Percentiles rank a stretch among this genome's conserved stretches.
Evolutionary conservation across 495 filamentous ascomycete species (phyloP).

Genomic region (Aspergillus heteromorphus): DNA sequence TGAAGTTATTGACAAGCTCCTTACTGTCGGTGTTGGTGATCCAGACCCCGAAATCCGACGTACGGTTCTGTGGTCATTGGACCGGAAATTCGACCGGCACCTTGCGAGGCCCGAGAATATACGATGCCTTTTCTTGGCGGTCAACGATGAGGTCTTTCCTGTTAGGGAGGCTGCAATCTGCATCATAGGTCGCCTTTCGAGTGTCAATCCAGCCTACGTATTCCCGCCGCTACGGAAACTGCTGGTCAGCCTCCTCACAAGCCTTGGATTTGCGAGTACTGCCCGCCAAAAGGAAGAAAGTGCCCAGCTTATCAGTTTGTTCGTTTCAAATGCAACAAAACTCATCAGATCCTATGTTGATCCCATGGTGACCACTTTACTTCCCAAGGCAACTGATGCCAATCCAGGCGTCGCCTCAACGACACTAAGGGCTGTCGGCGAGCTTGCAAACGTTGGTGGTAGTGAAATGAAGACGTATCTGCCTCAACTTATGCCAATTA

Average conservation of each 20-base stretch:
- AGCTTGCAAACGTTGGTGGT: slow-evolving; percentile 88
- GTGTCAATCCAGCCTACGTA: slow-evolving; percentile 92
- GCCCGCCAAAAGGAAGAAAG: slow-evolving; percentile 92
- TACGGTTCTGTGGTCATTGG: slow-evolving; percentile 81
- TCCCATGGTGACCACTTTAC: slow-evolving; percentile 82
- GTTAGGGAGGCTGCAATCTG: slow-evolving; percentile 92
- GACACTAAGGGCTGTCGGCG: slow-evolving; percentile 87
- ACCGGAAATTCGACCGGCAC: slow-evolving; percentile 90
- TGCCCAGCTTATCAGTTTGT: slow-evolving; percentile 83
- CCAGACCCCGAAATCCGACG: slow-evolving; percentile 80
- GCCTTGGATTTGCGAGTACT: slow-evolving; percentile 92
- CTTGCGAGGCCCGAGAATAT: slow-evolving; percentile 95
- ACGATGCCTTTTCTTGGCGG: slow-evolving; percentile 85
- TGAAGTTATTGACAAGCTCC: slow-evolving; percentile 92
- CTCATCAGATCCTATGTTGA: slow-evolving; percentile 94
- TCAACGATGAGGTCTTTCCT: slow-evolving; percentile 90
- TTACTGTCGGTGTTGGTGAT: slow-evolving; percentile 92
- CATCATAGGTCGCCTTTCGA: slow-evolving; percentile 89
- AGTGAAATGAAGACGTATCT: slow-evolving; percentile 86
- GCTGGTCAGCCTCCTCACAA: slow-evolving; percentile 90
- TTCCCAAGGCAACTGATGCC: slow-evolving; percentile 79
- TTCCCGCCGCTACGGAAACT: slow-evolving; percentile 91
- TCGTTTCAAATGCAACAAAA: slow-evolving; percentile 84
- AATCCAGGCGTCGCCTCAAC: slow-evolving; percentile 86
- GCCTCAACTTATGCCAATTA: slow-evolving; percentile 85